Conservation (phyloP, 2,329 filamentous ascomycete genomes). For the Lasiodiplodia sp. region DNA sequence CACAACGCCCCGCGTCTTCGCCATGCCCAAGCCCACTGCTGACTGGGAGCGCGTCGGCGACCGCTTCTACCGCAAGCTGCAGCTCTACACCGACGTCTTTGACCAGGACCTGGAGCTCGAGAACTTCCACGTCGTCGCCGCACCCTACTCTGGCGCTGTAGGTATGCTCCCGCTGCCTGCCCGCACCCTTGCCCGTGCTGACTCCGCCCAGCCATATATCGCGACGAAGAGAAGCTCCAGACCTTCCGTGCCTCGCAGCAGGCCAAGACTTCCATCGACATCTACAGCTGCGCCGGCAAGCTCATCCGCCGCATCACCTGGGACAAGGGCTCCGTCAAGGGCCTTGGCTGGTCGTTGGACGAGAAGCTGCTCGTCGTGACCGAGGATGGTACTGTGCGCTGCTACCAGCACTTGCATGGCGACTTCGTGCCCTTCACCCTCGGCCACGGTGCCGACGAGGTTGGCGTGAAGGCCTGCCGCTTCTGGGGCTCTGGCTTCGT, state of each 20-base stretch:
- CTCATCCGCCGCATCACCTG: constrained; percentile 84
- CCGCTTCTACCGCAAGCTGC: constrained; percentile 92
- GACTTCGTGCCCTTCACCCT: constrained; percentile 96
- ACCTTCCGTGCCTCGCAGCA: constrained; percentile 76
- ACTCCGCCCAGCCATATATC: constrained; percentile 70
- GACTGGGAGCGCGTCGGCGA: constrained; percentile 96
- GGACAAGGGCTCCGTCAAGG: constrained; percentile 88
- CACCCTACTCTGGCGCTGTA: constrained; percentile 91
- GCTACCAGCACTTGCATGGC: constrained; percentile 89
- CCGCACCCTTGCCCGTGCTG: constrained; percentile 31
- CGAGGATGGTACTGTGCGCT: constrained; percentile 87
- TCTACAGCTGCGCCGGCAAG: constrained; percentile 93
- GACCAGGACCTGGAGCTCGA: constrained; percentile 93
- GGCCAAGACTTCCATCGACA: constrained; percentile 84
- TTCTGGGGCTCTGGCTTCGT: constrained; percentile 96
- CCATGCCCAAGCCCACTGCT: constrained; percentile 69
- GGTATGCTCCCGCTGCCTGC: constrained; percentile 62
- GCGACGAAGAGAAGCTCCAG: constrained; percentile 84
- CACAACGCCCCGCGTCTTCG: constrained; percentile 1
- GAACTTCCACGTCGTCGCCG: constrained; percentile 90
- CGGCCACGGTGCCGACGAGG: constrained; percentile 86
- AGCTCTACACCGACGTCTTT: constrained; percentile 92
- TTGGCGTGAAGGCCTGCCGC: constrained; percentile 84
- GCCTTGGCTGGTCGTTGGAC: constrained; percentile 94
- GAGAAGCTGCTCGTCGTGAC: constrained; percentile 90